Conservation (phyloP, 1,139 yeast genomes). For the Blastobotrys petasosporus region DNA sequence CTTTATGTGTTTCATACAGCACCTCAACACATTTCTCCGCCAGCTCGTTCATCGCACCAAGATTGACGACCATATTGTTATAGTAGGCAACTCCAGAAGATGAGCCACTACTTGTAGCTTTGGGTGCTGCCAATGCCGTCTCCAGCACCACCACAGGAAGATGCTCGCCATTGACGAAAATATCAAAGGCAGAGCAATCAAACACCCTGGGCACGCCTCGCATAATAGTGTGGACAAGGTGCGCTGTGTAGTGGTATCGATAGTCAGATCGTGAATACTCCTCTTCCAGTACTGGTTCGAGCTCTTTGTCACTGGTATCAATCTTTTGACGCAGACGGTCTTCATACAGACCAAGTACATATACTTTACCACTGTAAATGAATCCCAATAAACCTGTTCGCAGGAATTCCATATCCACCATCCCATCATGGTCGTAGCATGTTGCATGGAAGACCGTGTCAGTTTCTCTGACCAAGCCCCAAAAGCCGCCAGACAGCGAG, state of each 20-base stretch:
- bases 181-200: slow-evolving; percentile 90
- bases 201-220: slow-evolving; percentile 75
- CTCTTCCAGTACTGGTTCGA: slow-evolving; percentile 15
- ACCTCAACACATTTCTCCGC: slow-evolving; percentile 71
- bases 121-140: slow-evolving; percentile 54
- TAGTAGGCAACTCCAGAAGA: too few relatives aligned
- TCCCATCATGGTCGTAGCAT: slow-evolving; percentile 64
- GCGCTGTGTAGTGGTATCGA: slow-evolving; percentile 79
- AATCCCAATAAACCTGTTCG: slow-evolving; percentile 91
- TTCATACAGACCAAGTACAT: slow-evolving; percentile 82
- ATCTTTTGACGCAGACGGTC: slow-evolving; percentile 72
- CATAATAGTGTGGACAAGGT: slow-evolving; percentile 71
- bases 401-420: slow-evolving; percentile 68
- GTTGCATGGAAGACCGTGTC: slow-evolving; percentile 75
- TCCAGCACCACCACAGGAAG: slow-evolving; percentile 85
- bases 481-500: slow-evolving; percentile 81
- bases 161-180: slow-evolving; percentile 76
- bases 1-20: slow-evolving; percentile 61
- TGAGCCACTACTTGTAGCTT: too few relatives aligned
- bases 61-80: background rate
- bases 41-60: slow-evolving; percentile 57
- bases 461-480: slow-evolving; percentile 67
- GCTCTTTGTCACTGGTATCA: slow-evolving; percentile 43
- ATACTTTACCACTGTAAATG: slow-evolving; percentile 77
- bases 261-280: slow-evolving; percentile 24